Evolutionary conservation across 2,329 filamentous ascomycete genomes (phyloP).

Genomic region (Corynespora cassiicola): DNA sequence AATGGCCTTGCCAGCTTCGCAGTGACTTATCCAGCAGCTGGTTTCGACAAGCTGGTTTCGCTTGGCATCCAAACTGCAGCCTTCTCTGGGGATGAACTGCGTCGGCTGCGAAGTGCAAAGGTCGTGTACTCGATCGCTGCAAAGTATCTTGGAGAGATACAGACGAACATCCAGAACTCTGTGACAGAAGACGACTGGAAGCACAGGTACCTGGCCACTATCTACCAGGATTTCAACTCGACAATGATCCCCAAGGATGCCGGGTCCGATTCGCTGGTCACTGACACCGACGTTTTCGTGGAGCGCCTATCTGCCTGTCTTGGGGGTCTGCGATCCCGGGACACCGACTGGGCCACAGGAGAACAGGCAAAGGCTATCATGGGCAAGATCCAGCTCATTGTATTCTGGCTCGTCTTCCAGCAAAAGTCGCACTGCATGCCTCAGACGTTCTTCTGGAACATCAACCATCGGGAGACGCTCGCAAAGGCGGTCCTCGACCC

Average conservation of each 20-base stretch:
- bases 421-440: slow-evolving; percentile 34
- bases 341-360: slow-evolving; percentile 1
- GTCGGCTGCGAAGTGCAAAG: slow-evolving; percentile 23
- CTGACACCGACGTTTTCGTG: slow-evolving; percentile 15
- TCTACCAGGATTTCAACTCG: slow-evolving; percentile 39
- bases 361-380: slow-evolving; percentile 15
- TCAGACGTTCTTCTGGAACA: slow-evolving; percentile 37
- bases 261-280: slow-evolving; percentile 18
- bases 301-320: slow-evolving; percentile 15
- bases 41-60: slow-evolving; percentile 30
- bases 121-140: slow-evolving; percentile 30
- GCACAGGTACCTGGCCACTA: slow-evolving; percentile 29
- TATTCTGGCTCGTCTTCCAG: slow-evolving; percentile 41
- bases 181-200: slow-evolving; percentile 21
- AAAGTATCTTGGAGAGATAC: slow-evolving; percentile 31
- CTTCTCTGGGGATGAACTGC: slow-evolving; percentile 16
- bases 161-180: slow-evolving; percentile 3
- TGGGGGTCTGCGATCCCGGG: neutral
- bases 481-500: slow-evolving; percentile 25
- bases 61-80: slow-evolving; percentile 24
- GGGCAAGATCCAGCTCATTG: slow-evolving; percentile 32
- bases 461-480: slow-evolving; percentile 24
- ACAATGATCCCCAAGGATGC: slow-evolving; percentile 25
- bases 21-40: slow-evolving; percentile 35
- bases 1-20: slow-evolving; percentile 37